Conservation (phyloP, 441 rosid species). For the Manihot esculenta region DNA sequence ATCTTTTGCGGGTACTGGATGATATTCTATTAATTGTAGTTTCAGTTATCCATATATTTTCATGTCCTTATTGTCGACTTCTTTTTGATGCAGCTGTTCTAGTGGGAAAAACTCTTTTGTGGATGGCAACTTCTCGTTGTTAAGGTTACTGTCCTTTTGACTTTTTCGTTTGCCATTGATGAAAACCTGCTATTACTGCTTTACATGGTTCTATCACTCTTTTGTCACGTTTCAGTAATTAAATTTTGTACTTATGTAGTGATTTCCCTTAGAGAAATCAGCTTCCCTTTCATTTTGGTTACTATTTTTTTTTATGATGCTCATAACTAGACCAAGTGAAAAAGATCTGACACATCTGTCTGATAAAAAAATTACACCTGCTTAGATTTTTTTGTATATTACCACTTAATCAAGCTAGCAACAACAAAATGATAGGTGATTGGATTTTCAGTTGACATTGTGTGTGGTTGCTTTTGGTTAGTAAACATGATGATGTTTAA, state of each 20-base stretch:
- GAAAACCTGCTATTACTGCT: background rate
- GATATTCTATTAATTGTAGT: background rate
- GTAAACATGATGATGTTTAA: background rate
- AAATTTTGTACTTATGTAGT: background rate
- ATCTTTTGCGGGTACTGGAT: background rate
- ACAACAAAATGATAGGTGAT: background rate
- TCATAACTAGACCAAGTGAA: background rate
- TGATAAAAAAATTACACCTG: background rate
- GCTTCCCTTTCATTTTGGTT: background rate
- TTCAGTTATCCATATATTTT: background rate
- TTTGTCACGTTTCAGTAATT: background rate
- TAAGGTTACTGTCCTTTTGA: constrained; percentile 44
- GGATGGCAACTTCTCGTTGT: constrained; percentile 34
- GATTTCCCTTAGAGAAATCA: background rate
- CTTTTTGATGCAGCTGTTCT: constrained; percentile 50
- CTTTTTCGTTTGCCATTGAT: constrained; percentile 6
- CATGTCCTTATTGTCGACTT: constrained; percentile 13
- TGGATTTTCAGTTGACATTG: constrained; percentile 8
- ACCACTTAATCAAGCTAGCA: background rate
- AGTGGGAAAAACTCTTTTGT: constrained; percentile 35
- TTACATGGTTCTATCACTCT: background rate
- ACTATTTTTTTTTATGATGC: background rate
- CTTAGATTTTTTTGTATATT: background rate
- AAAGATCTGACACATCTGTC: background rate
- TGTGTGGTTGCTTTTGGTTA: background rate